Percentiles rank a stretch among this genome's conserved stretches.
These are phyloP conservation scores for Neurospora africana DNA, from an alignment of 495 filamentous ascomycete species.

Conservation along the genomic window DNA sequence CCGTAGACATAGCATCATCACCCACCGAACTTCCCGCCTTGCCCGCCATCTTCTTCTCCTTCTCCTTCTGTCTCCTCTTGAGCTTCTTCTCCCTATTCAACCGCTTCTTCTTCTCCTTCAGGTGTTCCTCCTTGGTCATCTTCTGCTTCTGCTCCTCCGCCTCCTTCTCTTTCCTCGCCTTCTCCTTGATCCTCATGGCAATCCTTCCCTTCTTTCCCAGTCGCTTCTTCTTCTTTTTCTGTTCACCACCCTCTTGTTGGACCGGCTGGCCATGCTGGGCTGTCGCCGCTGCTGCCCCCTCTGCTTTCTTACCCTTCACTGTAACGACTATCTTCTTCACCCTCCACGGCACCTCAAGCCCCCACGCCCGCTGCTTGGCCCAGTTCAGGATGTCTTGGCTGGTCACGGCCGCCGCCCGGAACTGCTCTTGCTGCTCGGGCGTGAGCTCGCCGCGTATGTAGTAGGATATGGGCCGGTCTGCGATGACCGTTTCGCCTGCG, in stretches of 20 bases:
- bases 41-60: slow-evolving; percentile 34
- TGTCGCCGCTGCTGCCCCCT: background rate
- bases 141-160: slow-evolving; percentile 17
- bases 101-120: slow-evolving; percentile 44
- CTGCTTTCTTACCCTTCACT: background rate
- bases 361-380: slow-evolving; percentile 36
- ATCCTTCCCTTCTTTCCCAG: slow-evolving; percentile 46
- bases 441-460: slow-evolving; percentile 32
- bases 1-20: background rate
- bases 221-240: slow-evolving; percentile 30
- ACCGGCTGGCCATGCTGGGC: background rate
- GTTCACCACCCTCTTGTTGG: background rate
- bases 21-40: slow-evolving; percentile 2
- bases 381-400: slow-evolving; percentile 32
- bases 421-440: slow-evolving; percentile 18
- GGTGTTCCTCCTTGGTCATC: slow-evolving; percentile 35
- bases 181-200: slow-evolving; percentile 28
- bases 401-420: slow-evolving; percentile 32
- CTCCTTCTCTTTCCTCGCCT: slow-evolving; percentile 21
- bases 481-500: slow-evolving; percentile 29
- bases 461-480: slow-evolving; percentile 29
- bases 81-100: slow-evolving; percentile 43
- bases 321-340: slow-evolving; percentile 29
- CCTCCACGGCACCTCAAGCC: slow-evolving; percentile 45
- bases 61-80: slow-evolving; percentile 39